A percentile compares a stretch with the other conserved stretches of the same genome.
These are phyloP conservation scores for Colletotrichum sp. DNA, from an alignment of 2,329 filamentous ascomycete species.

Conservation along the genomic window DNA sequence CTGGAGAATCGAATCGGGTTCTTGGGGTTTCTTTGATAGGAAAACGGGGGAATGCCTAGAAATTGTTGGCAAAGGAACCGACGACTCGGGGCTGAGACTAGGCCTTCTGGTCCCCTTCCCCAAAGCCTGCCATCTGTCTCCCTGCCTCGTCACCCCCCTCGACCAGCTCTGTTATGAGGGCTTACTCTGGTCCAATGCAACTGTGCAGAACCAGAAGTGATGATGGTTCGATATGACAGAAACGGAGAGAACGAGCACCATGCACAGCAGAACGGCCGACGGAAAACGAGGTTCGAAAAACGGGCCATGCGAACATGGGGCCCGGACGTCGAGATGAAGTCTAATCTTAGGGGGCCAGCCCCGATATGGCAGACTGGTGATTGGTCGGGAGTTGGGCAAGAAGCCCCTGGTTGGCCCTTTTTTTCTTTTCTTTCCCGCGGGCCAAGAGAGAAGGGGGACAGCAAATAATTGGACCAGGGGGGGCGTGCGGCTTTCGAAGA, in stretches of 20 bases:
- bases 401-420: neutral
- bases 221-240: neutral
- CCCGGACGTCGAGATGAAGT: slow-evolving; percentile 20
- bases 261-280: neutral
- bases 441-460: neutral
- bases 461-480: neutral
- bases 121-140: neutral
- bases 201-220: neutral
- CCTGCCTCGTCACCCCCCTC: neutral
- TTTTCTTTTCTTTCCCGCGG: neutral
- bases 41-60: slow-evolving; percentile 3
- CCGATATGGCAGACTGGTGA: neutral
- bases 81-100: slow-evolving; percentile 3
- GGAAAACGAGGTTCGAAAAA: slow-evolving; percentile 11
- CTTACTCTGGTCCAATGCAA: neutral
- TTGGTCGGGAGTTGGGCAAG: neutral
- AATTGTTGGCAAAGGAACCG: slow-evolving; percentile 13
- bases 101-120: neutral
- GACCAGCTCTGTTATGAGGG: neutral
- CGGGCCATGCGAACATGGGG: slow-evolving; percentile 5
- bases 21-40: neutral
- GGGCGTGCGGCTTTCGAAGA: neutral
- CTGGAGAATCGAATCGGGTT: neutral
- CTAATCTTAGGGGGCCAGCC: slow-evolving; percentile 2
- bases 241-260: neutral